Base-by-base conservation (phyloP, 1,284 basidiomycete species). In the Ganoderma multipileum region DNA sequence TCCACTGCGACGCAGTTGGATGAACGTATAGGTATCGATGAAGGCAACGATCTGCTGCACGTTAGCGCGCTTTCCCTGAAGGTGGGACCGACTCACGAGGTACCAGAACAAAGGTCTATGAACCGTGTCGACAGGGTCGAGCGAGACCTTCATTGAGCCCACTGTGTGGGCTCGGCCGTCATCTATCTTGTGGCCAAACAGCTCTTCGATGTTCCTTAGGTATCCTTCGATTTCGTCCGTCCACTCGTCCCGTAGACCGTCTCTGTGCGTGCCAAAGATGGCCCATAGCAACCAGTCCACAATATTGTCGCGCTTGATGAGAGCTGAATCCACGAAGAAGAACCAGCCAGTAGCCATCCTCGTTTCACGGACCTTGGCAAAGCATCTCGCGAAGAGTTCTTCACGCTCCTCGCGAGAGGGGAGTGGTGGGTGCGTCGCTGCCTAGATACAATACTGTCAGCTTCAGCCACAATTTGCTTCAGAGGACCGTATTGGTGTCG, bases 31-130 rank as follows among this genome's bases (percentile, higher is more conserved):
- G 0, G 80, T 78, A 72, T 91, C 90, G 12, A 90, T 79, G 1
- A 83, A 3, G 2, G 76, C 81, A 3, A 91, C 86, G 64, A 89
- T 85, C 90, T 91, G 54, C 28, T 14, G 26, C 20, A 47, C 20
- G 39, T 63, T 18, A 55, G 54, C 38, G 52, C 14, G 16, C 12
- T 3, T 33, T 8, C 20, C 9, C 16, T 5, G 44, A 58, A 30
- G 36, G 16, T 20, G 16, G 11, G 41, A 36, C 18, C 8, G 47
- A 83, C 87, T 65, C 69, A 89, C 89, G 58, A 80, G 70, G 73
- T 91, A 91, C 89, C 89, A 91, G 2, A 89, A 23, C 23, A 91
- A 73, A 3, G 90, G 89, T 42, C 90, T 78, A 75, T 91, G 89
- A 1, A 83, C 33, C 75, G 82, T 83, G 12, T 77, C 72, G 16